These are phyloP conservation scores for Madurella fahalii DNA, from an alignment of 2,329 filamentous ascomycete genomes.

Conservation along the genomic window DNA sequence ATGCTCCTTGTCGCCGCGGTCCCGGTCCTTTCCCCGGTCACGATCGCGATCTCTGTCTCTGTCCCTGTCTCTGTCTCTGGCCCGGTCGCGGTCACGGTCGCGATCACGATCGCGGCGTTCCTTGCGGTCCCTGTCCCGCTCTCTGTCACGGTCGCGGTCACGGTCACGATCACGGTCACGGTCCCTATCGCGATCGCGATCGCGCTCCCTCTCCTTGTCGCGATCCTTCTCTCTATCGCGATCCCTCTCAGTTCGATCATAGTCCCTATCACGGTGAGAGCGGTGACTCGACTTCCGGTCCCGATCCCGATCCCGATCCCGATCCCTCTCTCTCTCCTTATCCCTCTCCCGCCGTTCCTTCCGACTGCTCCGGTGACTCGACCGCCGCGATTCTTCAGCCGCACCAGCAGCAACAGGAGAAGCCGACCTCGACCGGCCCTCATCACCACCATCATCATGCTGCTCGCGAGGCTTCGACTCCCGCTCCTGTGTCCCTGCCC, in stretches of 20 bases:
- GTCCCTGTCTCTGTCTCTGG: constrained; percentile 19
- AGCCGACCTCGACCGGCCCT: constrained; percentile 59
- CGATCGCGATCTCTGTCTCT: constrained; percentile 1
- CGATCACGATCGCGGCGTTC: constrained; percentile 8
- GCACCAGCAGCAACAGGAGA: constrained; percentile 44
- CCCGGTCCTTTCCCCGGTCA: constrained; percentile 18
- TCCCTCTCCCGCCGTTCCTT: constrained; percentile 38
- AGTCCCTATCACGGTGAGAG: constrained; percentile 40
- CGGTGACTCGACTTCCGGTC: constrained; percentile 25
- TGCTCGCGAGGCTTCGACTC: constrained; percentile 40
- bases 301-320: constrained; percentile 35
- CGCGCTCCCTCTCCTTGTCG: constrained; percentile 32
- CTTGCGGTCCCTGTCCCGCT: constrained; percentile 34
- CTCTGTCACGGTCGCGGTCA: constrained; percentile 17
- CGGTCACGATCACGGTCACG: not conserved
- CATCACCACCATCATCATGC: constrained; percentile 26
- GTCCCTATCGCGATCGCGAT: constrained; percentile 38
- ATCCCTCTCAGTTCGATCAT: constrained; percentile 34
- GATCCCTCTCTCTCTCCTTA: constrained; percentile 42
- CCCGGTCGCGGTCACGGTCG: constrained; percentile 11
- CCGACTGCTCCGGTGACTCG: constrained; percentile 56
- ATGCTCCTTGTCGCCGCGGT: constrained; percentile 20
- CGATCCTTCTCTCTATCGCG: constrained; percentile 32
- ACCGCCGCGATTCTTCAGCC: constrained; percentile 49
- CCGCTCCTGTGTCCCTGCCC: constrained; percentile 41